phyloP scores from a whole-genome alignment of 2,329 filamentous ascomycete species.

The Nemania sp. region DNA sequence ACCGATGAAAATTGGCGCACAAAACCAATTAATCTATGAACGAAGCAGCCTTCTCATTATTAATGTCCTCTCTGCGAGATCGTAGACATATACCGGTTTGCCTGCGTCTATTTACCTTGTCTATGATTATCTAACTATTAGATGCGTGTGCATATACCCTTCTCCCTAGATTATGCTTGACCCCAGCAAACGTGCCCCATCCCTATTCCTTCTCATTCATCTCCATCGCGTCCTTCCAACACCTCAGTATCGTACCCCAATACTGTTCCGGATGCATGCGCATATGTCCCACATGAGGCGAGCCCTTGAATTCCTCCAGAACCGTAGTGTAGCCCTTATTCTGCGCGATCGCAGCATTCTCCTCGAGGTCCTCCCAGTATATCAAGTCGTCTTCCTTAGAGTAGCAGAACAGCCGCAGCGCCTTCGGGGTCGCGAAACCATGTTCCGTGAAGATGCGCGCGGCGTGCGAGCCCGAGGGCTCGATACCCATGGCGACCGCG shows the following conservation, averaged over 20 bases:
- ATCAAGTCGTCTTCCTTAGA: slow-evolving; percentile 62
- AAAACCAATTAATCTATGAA: too few relatives aligned
- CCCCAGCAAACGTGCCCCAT: too few relatives aligned
- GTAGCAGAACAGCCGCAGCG: slow-evolving; percentile 60
- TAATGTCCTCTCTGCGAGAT: too few relatives aligned
- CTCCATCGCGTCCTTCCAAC: slow-evolving; percentile 34
- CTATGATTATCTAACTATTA: too few relatives aligned
- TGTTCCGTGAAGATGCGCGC: slow-evolving; percentile 43
- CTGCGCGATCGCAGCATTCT: slow-evolving; percentile 53
- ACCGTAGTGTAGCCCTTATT: slow-evolving; percentile 53
- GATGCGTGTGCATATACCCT: too few relatives aligned
- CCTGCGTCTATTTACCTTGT: too few relatives aligned
- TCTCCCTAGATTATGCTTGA: too few relatives aligned
- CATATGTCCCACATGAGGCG: slow-evolving; percentile 65
- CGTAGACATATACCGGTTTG: too few relatives aligned
- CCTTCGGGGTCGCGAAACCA: slow-evolving; percentile 39
- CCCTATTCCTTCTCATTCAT: slow-evolving; percentile 19
- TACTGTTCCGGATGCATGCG: slow-evolving; percentile 59
- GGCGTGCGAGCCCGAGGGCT: slow-evolving; percentile 47
- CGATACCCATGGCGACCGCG: slow-evolving; percentile 43
- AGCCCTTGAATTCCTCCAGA: slow-evolving; percentile 58
- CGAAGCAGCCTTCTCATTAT: too few relatives aligned
- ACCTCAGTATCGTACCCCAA: slow-evolving; percentile 51
- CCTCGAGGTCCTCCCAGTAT: slow-evolving; percentile 57
- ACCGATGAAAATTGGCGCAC: too few relatives aligned